These are phyloP conservation scores for Sugiyamaella pinicola DNA, from an alignment of 1,139 yeast species.

Conservation along the genomic window DNA sequence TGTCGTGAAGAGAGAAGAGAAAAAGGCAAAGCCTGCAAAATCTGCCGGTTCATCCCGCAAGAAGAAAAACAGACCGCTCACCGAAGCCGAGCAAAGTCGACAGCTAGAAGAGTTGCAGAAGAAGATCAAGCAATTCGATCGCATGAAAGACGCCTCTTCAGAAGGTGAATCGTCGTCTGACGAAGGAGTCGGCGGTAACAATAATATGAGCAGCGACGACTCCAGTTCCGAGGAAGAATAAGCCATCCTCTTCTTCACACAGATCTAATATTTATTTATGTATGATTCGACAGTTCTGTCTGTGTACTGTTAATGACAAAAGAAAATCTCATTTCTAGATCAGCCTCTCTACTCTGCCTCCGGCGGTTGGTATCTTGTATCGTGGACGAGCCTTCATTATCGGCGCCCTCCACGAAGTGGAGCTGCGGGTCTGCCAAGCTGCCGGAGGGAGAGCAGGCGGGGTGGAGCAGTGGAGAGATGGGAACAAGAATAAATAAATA, in stretches of 20 bases:
- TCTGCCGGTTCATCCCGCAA: constrained; percentile 37
- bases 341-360: neutral
- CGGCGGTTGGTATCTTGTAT: neutral
- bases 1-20: constrained; percentile 60
- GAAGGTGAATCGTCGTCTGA: constrained; percentile 31
- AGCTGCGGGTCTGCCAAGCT: neutral
- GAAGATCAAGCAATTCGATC: constrained; percentile 78
- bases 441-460: neutral
- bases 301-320: constrained; percentile 12
- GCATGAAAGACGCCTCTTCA: constrained; percentile 32
- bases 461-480: neutral
- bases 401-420: neutral
- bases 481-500: constrained; percentile 5
- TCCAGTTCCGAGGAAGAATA: constrained; percentile 42
- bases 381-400: no score
- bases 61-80: constrained; percentile 57
- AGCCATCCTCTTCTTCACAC: constrained; percentile 3
- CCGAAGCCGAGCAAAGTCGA: constrained; percentile 70
- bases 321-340: constrained; percentile 15
- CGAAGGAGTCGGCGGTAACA: constrained; percentile 28
- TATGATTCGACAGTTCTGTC: constrained; percentile 14
- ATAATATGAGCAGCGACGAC: constrained; percentile 31
- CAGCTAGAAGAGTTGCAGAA: constrained; percentile 84
- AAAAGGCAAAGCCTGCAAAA: constrained; percentile 39
- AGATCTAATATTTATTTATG: constrained; percentile 16